Evolutionary conservation across 768 basidiomycete species (phyloP), one percentile per base, ranked within the genome.

Genomic region (Boletus pseudo-olivaceus): DNA sequence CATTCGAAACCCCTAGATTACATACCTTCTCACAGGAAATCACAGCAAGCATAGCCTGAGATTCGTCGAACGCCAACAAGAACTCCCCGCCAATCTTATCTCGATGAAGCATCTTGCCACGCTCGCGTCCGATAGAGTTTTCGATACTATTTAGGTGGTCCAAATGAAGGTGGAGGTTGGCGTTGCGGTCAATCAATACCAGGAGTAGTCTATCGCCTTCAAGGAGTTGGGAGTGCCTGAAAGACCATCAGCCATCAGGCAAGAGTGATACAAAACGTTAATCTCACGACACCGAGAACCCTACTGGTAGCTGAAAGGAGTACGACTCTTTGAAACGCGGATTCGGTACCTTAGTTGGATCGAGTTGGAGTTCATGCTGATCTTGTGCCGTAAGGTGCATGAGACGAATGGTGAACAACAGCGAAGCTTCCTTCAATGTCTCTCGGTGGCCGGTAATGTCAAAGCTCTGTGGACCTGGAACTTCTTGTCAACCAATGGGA

Each of bases 21-120:
- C 54, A 9, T 44, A 81, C 81, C 72, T 77, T 81, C 1, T 67
- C 67, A 6, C 72, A 63, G 7, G 74, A 69, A 54, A 80, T 73
- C 7, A 83, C 46, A 6, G 75, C 73, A 37, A 85, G 67, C 66
- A 80, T 73, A 3, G 78, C 72, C 55, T 74, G 78, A 5, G 70
- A 66, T 59, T 84, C 83, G 47, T 84, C 82, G 51, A 76, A 82
- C 0, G 82, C 73, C 14, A 83, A 50, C 11, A 80, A 39, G 44
- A 74, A 70, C 10, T 76, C 68, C 23, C 76, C 67, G 0, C 79
- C 82, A 20, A 82, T 72, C 57, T 78, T 81, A 46, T 78, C 75
- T 12, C 72, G 72, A 54, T 73, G 68, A 15, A 83, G 59, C 7
- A 50, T 44, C 51, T 75, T 76, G 41, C 72, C 67, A 8, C 53